These are phyloP conservation scores for Zymoseptoria crescenta DNA, from an alignment of 2,329 filamentous ascomycete genomes.

Conservation along the genomic window DNA sequence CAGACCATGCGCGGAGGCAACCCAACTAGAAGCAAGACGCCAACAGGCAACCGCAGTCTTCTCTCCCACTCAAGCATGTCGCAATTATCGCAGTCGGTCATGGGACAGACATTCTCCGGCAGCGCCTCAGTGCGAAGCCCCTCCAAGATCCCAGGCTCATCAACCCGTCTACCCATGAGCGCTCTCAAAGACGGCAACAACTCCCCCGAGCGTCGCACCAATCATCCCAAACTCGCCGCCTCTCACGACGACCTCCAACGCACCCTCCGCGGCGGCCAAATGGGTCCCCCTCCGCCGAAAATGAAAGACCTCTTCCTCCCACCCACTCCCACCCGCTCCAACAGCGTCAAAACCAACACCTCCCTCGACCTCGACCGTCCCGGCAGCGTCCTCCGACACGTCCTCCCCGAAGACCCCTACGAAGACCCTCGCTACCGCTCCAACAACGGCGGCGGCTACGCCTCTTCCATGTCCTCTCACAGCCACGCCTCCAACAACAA, in stretches of 20 bases:
- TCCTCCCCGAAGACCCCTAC: constrained; percentile 75
- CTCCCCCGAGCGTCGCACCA: constrained; percentile 64
- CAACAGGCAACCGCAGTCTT: constrained; percentile 29
- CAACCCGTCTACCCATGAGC: constrained; percentile 58
- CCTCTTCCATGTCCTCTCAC: constrained; percentile 8
- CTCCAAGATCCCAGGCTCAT: constrained; percentile 53
- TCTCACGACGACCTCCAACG: constrained; percentile 35
- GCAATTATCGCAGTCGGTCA: constrained; percentile 19
- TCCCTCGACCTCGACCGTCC: constrained; percentile 42
- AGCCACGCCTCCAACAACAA: not conserved
- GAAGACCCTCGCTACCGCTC: constrained; percentile 47
- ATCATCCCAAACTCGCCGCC: constrained; percentile 10
- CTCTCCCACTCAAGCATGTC: constrained; percentile 20
- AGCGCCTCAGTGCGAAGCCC: constrained; percentile 45
- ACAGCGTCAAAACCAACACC: constrained; percentile 25
- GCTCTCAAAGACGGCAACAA: constrained; percentile 65
- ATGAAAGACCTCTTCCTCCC: constrained; percentile 74
- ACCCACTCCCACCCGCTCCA: constrained; percentile 41
- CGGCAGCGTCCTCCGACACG: constrained; percentile 51
- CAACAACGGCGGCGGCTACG: constrained; percentile 5
- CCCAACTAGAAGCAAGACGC: constrained; percentile 38
- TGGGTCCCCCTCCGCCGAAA: constrained; percentile 77
- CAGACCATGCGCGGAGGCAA: constrained; percentile 36
- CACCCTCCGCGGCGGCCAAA: constrained; percentile 31
- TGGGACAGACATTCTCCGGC: constrained; percentile 16